These are phyloP conservation scores for Letharia columbiana DNA, from an alignment of 495 filamentous ascomycete genomes.

Conservation along the genomic window DNA sequence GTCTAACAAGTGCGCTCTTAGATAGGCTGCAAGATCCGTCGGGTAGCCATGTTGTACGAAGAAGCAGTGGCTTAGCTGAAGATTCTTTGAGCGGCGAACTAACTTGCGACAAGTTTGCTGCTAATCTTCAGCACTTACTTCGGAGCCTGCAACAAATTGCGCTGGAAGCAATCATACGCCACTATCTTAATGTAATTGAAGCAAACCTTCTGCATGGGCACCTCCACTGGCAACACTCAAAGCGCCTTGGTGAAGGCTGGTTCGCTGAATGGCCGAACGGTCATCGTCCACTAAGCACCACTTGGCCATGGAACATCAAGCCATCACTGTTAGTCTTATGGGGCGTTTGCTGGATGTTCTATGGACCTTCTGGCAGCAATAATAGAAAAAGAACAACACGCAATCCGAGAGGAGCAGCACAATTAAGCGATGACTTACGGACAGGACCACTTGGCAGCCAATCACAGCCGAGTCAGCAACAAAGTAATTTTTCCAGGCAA, in stretches of 20 bases:
- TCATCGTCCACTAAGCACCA: conserved; percentile 39
- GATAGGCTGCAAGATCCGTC: conserved; percentile 12
- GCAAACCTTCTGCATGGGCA: conserved; percentile 22
- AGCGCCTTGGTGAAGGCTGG: conserved; percentile 24
- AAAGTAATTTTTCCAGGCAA: background rate
- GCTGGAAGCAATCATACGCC: conserved; percentile 19
- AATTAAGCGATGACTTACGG: conserved; percentile 11
- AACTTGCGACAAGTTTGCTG: conserved; percentile 17
- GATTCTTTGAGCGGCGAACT: conserved; percentile 9
- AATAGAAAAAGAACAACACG: background rate
- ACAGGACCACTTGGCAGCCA: conserved; percentile 7
- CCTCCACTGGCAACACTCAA: conserved; percentile 23
- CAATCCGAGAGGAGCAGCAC: conserved; percentile 8
- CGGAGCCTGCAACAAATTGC: conserved; percentile 21
- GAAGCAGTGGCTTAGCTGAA: background rate
- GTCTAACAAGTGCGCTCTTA: conserved; percentile 18
- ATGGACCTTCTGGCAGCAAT: conserved; percentile 20
- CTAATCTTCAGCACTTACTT: conserved; percentile 26
- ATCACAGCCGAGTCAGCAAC: conserved; percentile 1
- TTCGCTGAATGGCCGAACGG: conserved; percentile 32
- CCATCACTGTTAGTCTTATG: conserved; percentile 44
- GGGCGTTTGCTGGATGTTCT: conserved; percentile 52
- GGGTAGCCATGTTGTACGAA: background rate
- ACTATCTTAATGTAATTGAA: conserved; percentile 15
- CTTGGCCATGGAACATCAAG: conserved; percentile 45